Percentiles rank a stretch among this genome's conserved stretches.
phyloP scores from a whole-genome alignment of 345 rosid species.

The Arabidopsis thaliana region DNA sequence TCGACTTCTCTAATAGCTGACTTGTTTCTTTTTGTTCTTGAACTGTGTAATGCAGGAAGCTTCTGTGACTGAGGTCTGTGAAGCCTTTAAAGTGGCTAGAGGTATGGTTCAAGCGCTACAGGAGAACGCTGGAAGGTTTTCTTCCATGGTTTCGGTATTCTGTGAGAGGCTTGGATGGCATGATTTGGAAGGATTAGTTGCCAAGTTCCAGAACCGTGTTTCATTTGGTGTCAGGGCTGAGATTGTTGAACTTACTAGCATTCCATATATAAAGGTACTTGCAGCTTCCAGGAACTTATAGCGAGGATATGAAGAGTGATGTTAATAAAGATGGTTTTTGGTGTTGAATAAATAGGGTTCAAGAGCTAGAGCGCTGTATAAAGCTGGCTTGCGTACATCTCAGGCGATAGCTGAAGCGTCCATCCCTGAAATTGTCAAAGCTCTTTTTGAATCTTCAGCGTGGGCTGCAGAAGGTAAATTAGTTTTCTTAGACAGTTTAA shows the following conservation, averaged over 20 bases:
- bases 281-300: conserved; percentile 24
- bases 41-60: conserved; percentile 70
- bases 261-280: conserved; percentile 88
- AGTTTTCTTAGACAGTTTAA: conserved; percentile 21
- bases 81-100: conserved; percentile 90
- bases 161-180: conserved; percentile 98
- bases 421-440: conserved; percentile 79
- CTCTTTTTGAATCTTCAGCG: conserved; percentile 87
- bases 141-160: conserved; percentile 94
- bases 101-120: conserved; percentile 98
- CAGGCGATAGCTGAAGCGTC: conserved; percentile 96
- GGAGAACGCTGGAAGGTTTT: conserved; percentile 98
- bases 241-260: conserved; percentile 91
- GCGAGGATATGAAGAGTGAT: conserved; percentile 15
- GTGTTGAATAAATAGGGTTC: conserved; percentile 67
- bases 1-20: conserved; percentile 23
- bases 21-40: neutral
- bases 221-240: conserved; percentile 99
- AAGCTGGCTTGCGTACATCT: conserved; percentile 94
- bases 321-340: conserved; percentile 30
- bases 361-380: conserved; percentile 93
- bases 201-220: conserved; percentile 94
- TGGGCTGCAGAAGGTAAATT: conserved; percentile 77
- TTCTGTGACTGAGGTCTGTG: conserved; percentile 91
- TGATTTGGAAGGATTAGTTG: conserved; percentile 89